These are phyloP conservation scores for Saposhnikovia divaricata DNA, from an alignment of 129 eudicot genomes.

Conservation along the genomic window DNA sequence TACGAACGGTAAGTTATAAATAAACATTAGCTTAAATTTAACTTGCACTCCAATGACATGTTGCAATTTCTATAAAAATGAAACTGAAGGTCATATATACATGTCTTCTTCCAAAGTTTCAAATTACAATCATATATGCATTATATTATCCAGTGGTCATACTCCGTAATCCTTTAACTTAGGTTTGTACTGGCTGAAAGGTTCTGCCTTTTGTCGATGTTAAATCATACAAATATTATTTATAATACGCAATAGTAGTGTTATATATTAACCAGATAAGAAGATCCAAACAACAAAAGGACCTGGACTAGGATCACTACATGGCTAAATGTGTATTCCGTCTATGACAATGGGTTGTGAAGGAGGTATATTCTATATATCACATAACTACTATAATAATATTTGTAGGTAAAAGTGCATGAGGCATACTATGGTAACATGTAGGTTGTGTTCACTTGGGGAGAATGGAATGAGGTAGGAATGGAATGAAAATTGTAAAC, in stretches of 20 bases:
- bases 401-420: neutral
- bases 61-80: neutral
- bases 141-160: neutral
- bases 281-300: neutral
- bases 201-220: neutral
- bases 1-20: conserved; percentile 55
- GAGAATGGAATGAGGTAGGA: no score
- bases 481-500: no score
- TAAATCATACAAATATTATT: neutral
- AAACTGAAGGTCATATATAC: neutral
- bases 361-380: neutral
- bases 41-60: neutral
- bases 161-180: neutral
- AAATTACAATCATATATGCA: neutral
- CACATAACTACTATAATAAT: neutral
- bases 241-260: neutral
- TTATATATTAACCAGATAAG: neutral
- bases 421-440: neutral
- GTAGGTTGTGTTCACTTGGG: no score
- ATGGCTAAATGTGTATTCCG: neutral
- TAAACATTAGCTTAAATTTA: neutral
- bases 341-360: neutral
- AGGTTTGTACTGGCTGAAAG: neutral
- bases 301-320: neutral
- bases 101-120: neutral